A percentile compares a stretch with the other conserved stretches of the same genome.
These are phyloP conservation scores for Tripterygium wilfordii DNA, from an alignment of 177 flowering plant species.

Conservation along the genomic window DNA sequence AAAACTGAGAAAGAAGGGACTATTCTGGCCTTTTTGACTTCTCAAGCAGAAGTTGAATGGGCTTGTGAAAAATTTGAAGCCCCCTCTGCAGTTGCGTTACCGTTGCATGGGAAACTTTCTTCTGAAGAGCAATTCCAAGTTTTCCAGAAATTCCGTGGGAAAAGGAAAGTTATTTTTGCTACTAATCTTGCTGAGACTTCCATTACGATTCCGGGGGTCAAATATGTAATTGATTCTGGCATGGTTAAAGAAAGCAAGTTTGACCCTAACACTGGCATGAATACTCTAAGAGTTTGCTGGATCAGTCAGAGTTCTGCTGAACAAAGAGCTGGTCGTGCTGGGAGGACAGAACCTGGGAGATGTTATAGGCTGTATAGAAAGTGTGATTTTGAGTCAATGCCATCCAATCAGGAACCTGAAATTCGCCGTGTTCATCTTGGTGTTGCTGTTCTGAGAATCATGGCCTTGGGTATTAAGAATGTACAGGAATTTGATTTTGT, in stretches of 20 bases:
- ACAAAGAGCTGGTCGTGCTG: conserved; percentile 96
- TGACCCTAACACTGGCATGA: conserved; percentile 85
- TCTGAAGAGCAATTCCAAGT: conserved; percentile 67
- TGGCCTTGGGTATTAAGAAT: conserved; percentile 64
- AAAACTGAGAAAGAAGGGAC: conserved; percentile 71
- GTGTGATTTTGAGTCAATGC: conserved; percentile 56
- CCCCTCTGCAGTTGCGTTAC: conserved; percentile 50
- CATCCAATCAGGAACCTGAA: conserved; percentile 78
- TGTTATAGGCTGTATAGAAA: conserved; percentile 81
- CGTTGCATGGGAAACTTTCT: conserved; percentile 91
- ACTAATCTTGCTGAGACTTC: conserved; percentile 98
- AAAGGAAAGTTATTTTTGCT: conserved; percentile 83
- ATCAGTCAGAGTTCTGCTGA: conserved; percentile 86
- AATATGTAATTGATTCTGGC: conserved; percentile 87
- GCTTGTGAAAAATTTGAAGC: conserved; percentile 73
- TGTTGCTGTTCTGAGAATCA: conserved; percentile 78
- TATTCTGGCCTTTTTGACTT: conserved; percentile 88
- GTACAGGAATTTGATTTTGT: conserved; percentile 74
- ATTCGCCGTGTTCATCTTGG: conserved; percentile 92
- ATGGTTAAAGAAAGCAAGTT: conserved; percentile 81
- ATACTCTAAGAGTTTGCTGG: conserved; percentile 67
- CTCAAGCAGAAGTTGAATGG: conserved; percentile 89
- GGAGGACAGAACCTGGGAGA: conserved; percentile 85
- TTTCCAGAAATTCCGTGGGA: conserved; percentile 54
- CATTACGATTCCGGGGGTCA: conserved; percentile 88